Percentiles rank a stretch among this genome's conserved stretches.
Conservation (phyloP, 306 rosid genomes). For the Cucurbita argyrosperma region DNA sequence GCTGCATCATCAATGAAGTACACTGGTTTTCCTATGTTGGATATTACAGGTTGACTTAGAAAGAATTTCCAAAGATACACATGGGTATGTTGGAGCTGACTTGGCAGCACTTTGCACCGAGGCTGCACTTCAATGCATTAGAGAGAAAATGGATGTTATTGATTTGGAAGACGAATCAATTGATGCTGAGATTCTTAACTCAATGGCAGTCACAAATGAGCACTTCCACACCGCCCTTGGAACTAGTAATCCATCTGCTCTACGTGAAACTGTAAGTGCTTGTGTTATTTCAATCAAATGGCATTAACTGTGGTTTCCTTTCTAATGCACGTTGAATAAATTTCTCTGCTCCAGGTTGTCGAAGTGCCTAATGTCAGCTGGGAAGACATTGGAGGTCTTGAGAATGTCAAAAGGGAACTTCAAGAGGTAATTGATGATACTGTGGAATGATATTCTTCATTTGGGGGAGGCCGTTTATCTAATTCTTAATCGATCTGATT, state of each 20-base stretch:
- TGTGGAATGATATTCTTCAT: background rate
- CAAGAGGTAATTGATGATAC: constrained; percentile 11
- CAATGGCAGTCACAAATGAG: constrained; percentile 51
- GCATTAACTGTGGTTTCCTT: background rate
- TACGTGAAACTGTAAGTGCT: constrained; percentile 48
- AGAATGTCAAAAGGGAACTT: constrained; percentile 23
- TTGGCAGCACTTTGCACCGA: constrained; percentile 67
- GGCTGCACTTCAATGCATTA: constrained; percentile 59
- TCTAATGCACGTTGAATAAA: background rate
- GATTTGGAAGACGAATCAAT: constrained; percentile 56
- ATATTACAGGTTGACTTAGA: constrained; percentile 40
- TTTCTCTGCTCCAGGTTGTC: constrained; percentile 1
- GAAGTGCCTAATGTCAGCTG: constrained; percentile 22
- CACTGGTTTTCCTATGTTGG: background rate
- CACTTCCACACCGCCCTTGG: constrained; percentile 68
- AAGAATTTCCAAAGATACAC: constrained; percentile 42
- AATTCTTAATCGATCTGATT: background rate
- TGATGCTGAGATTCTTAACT: constrained; percentile 50
- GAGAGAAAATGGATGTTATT: constrained; percentile 61
- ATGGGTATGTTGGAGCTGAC: constrained; percentile 64
- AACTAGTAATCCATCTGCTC: constrained; percentile 58
- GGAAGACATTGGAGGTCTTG: constrained; percentile 21
- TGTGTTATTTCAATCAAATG: background rate
- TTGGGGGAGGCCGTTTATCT: background rate
- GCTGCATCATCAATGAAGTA: background rate